Evolutionary conservation across 208 protist genomes (phyloP), one percentile per base, ranked within the genome.

Genomic region (Trichomonas vaginalis): DNA sequence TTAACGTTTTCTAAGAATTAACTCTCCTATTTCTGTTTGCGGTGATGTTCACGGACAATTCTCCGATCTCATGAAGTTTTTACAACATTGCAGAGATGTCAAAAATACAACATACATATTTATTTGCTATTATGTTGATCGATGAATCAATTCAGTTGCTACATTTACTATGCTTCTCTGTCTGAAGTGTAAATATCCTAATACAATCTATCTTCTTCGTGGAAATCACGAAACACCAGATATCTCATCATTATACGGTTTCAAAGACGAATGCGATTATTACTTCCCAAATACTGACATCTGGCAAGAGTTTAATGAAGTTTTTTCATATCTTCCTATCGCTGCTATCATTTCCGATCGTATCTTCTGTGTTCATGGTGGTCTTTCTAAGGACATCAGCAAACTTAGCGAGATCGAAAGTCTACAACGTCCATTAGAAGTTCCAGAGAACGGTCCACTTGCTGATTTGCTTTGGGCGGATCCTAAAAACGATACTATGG

Each of bases 381-480:
- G 99, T 88, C 97, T 99, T 14, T 98, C 97, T 3, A 98, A 99
- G 27, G 98, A 99, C 96, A 97, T 99, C n/a, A 97, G 98, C 86
- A 97, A 97, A 61, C 98, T 99, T 97, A 98, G 99, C 0, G 98
- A 99, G 96, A 98, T 99, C 95, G 97, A 98, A 95, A 98, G 98
- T 96, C 98, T 99, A 95, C 96, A 97, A 40, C 97, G 99, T 14
- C 99, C 99, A n/a, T 99, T 98, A 82, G 98, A 99, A 96, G 45
- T 92, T 35, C 45, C 86, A 49, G 86, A 92, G 45, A 49, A 17
- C 6, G 98, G 99, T 6, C 97, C 99, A 48, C 98, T 99, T 32
- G 99, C 99, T 97, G 99, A 99, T 96, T 97, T 99, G 62, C 97
- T 99, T 9, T 99, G 99, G 99, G 98, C 98, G 4, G 99, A 99